Base-by-base conservation (phyloP, 2,329 filamentous ascomycete species). In the Alternaria burnsii region DNA sequence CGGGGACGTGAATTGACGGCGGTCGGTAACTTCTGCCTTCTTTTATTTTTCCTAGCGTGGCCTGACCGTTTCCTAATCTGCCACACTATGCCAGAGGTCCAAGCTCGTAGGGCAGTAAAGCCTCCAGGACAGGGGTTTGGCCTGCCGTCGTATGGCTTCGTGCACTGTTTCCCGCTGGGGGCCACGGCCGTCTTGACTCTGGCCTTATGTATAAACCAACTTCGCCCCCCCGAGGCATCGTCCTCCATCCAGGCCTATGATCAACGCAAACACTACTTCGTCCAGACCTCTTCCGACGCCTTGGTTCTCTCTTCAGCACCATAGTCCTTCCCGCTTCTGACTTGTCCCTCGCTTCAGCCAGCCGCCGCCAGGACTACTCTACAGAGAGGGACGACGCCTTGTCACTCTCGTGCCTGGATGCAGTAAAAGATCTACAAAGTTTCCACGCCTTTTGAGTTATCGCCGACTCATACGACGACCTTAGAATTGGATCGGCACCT, bases 11-110 rank as follows among this genome's bases (percentile, higher is more conserved):
- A 65, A 65, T 59, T 63, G 46, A 71, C 68, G 70, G 69, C 69
- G 56, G 68, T 55, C 72, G 69, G 69, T 72, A 70, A 57, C 65
- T 59, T 70, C 64, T 58, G 61, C 61, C 66, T 70, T 72, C 73
- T 74, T 67, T 76, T 71, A 34, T 69, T 71, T 75, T 76, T 76
- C 73, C 73, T 78, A 78, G 76, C 74, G 73, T 62, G 48, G 34
- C 68, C 71, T 74, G 68, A 73, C 73, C 73, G 72, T 73, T 50
- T 69, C 70, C 63, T 53, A 70, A 70, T 69, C 71, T 68, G 68
- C 73, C 71, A 74, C 71, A 69, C 67, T 71, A 71, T 73, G 70
- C 74, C 65, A 75, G 68, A 64, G 67, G 59, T 58, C 70, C 71
- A 69, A 67, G 67, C 68, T 58, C 67, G 68, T 76, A 75, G 73